Evolutionary conservation across 345 rosid species (phyloP).

Genomic region (Bruguiera sexangula): DNA sequence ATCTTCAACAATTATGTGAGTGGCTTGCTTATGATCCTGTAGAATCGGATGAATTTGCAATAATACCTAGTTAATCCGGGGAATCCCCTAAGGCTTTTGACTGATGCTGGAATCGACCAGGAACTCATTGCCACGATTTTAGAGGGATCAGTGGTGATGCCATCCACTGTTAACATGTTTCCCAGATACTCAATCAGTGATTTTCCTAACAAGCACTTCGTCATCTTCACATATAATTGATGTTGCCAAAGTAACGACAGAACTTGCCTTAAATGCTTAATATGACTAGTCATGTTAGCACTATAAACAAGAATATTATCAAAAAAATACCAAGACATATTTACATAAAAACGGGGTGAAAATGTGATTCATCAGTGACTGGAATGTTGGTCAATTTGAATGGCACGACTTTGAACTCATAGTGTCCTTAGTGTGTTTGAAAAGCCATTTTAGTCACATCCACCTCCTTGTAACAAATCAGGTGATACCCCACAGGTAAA

Average conservation of each 20-base stretch:
- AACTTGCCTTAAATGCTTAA: neutral
- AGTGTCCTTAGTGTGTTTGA: no score
- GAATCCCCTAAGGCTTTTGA: neutral
- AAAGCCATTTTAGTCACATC: neutral
- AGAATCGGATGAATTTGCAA: neutral
- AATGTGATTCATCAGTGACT: neutral
- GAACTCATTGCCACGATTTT: neutral
- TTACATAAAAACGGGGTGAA: neutral
- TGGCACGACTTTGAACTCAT: neutral
- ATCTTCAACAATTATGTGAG: no score
- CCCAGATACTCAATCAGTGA: neutral
- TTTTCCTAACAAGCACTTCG: neutral
- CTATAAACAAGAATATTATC: neutral
- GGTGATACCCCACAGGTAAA: no score
- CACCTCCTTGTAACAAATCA: neutral
- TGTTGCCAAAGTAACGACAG: neutral
- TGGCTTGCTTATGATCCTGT: no score
- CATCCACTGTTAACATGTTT: no score
- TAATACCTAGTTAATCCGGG: neutral
- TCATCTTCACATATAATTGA: neutral
- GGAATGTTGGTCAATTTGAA: neutral
- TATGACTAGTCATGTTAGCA: neutral
- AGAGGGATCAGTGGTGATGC: neutral
- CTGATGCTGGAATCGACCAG: neutral
- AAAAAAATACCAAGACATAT: neutral